These are phyloP conservation scores for Cyclostephanos invisitatus DNA, from an alignment of 108 stramenopile species.

Conservation along the genomic window DNA sequence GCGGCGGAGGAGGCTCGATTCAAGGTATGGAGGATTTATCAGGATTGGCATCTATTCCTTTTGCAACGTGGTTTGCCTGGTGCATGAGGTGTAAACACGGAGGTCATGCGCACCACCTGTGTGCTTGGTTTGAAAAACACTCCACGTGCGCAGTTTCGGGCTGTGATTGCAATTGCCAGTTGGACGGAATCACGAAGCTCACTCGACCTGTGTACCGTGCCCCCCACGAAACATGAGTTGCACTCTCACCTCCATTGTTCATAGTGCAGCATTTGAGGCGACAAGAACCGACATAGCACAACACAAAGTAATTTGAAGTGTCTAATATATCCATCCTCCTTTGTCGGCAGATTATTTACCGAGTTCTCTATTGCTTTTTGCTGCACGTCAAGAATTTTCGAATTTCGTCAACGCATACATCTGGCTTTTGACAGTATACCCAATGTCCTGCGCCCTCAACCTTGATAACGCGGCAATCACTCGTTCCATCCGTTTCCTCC, in stretches of 20 bases:
- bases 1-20: conserved; percentile 23
- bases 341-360: conserved; percentile 27
- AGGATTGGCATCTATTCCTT: conserved; percentile 65
- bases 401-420: conserved; percentile 22
- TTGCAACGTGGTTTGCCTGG: conserved; percentile 91
- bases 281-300: background rate
- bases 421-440: conserved; percentile 51
- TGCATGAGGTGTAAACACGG: conserved; percentile 65
- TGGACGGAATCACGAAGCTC: conserved; percentile 76
- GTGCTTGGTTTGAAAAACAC: conserved; percentile 88
- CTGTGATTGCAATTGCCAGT: conserved; percentile 86
- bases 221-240: background rate
- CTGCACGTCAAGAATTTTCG: conserved; percentile 7
- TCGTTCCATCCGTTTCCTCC: conserved; percentile 39
- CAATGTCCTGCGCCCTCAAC: conserved; percentile 57
- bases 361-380: conserved; percentile 8
- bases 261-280: background rate
- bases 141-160: conserved; percentile 82
- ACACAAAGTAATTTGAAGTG: too few species aligned
- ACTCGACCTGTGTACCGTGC: conserved; percentile 27
- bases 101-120: conserved; percentile 82
- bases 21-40: conserved; percentile 57
- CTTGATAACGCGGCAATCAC: conserved; percentile 34
- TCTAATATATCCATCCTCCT: conserved; percentile 15
- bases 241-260: background rate